Percentiles rank a stretch among this genome's conserved stretches.
Conservation (phyloP, 2,329 filamentous ascomycete species). For the Elsinoe australis region DNA sequence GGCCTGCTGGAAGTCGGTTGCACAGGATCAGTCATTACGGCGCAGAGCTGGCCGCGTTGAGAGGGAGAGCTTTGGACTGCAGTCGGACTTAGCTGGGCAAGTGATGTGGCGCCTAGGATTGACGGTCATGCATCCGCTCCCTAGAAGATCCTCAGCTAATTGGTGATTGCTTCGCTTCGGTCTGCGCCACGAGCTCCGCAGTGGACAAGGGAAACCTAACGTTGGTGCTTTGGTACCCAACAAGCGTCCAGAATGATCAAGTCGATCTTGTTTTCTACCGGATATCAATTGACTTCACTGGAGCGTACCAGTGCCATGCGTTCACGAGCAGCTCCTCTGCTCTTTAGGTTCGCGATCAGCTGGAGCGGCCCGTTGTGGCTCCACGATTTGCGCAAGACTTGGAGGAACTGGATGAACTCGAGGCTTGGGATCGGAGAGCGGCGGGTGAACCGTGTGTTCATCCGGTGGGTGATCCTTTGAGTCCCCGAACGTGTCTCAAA, state of each 20-base stretch:
- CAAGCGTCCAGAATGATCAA: background rate
- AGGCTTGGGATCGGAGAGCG: background rate
- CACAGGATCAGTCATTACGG: slow-evolving; percentile 14
- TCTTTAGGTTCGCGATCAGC: background rate
- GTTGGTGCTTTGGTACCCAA: slow-evolving; percentile 1
- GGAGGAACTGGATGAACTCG: background rate
- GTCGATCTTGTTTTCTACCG: background rate
- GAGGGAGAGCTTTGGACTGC: background rate
- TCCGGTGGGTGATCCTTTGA: slow-evolving; percentile 3
- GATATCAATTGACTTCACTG: background rate
- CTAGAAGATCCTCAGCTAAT: slow-evolving; percentile 8
- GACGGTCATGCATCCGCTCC: slow-evolving; percentile 13
- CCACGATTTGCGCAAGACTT: background rate
- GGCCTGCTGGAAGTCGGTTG: background rate
- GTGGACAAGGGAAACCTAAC: slow-evolving; percentile 11
- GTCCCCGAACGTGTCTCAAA: too few relatives aligned
- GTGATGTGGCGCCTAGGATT: slow-evolving; percentile 10
- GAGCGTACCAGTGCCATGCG: background rate
- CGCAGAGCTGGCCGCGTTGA: background rate
- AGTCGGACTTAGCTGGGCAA: background rate
- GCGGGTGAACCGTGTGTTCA: background rate
- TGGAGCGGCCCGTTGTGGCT: background rate
- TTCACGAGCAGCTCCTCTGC: too few relatives aligned
- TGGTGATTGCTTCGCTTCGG: slow-evolving; percentile 10
- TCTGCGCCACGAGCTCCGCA: slow-evolving; percentile 11